A percentile compares a stretch with the other conserved stretches of the same genome.
Conservation (phyloP, 176 grass and related monocot genomes). For the Pharus latifolius region DNA sequence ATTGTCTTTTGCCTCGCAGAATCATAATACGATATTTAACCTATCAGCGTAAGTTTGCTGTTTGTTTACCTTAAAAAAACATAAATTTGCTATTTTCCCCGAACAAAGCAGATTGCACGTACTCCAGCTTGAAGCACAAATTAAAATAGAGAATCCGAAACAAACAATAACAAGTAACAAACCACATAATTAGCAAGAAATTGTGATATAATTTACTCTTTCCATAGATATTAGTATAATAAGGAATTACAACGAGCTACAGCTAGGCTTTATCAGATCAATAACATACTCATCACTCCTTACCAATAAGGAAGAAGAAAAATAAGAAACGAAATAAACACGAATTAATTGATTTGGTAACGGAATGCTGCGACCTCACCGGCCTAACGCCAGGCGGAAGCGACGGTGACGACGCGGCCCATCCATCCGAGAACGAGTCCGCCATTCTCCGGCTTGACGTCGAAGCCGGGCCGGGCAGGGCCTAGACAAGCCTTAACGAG, state of each 20-base stretch:
- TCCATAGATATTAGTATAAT: constrained; percentile 43
- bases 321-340: not conserved
- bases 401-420: constrained; percentile 64
- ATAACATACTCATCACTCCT: constrained; percentile 36
- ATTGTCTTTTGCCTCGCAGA: too few relatives aligned
- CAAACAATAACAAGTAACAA: not conserved
- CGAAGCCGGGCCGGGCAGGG: constrained; percentile 10
- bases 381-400: constrained; percentile 67
- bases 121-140: too few relatives aligned
- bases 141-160: not conserved
- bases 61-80: too few relatives aligned
- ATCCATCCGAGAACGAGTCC: constrained; percentile 59
- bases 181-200: not conserved
- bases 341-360: constrained; percentile 15
- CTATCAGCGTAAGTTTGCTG: too few relatives aligned
- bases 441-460: constrained; percentile 53
- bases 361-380: constrained; percentile 7
- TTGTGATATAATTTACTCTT: constrained; percentile 34
- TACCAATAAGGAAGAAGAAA: constrained; percentile 9
- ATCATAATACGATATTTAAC: too few relatives aligned
- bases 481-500: constrained; percentile 25
- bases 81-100: too few relatives aligned
- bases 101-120: too few relatives aligned
- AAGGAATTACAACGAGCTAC: constrained; percentile 42
- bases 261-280: constrained; percentile 39